Conservation (phyloP, 1,139 yeast genomes). For the Meyerozyma elateridarum region DNA sequence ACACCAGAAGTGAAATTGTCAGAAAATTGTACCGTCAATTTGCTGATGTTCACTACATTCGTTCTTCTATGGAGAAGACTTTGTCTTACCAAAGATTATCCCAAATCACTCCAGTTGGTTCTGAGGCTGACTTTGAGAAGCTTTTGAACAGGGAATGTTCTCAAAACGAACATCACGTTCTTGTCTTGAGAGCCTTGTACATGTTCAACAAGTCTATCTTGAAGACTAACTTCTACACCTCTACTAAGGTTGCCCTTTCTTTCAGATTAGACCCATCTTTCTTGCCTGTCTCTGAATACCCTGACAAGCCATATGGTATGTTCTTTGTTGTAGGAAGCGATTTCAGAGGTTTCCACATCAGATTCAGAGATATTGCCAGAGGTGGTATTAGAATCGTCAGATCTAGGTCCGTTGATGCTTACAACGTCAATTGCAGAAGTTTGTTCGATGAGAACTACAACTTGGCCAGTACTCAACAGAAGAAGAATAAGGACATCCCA, state of each 20-base stretch:
- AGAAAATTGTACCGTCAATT: constrained; percentile 86
- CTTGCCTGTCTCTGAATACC: constrained; percentile 81
- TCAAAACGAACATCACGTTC: constrained; percentile 74
- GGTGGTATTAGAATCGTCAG: constrained; percentile 97
- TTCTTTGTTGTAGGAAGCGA: constrained; percentile 95
- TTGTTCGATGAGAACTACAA: constrained; percentile 95
- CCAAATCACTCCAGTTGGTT: constrained; percentile 68
- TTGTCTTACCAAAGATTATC: constrained; percentile 84
- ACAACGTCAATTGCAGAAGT: constrained; percentile 78
- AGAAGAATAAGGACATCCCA: constrained; percentile 96
- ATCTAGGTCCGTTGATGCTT: constrained; percentile 81
- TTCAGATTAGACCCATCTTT: constrained; percentile 86
- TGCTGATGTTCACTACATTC: constrained; percentile 85
- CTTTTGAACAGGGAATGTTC: constrained; percentile 67
- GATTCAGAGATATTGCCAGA: constrained; percentile 96
- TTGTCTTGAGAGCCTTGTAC: constrained; percentile 78
- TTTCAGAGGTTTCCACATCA: constrained; percentile 94
- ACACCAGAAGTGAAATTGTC: constrained; percentile 65
- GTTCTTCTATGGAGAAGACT: constrained; percentile 71
- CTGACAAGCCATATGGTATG: constrained; percentile 91
- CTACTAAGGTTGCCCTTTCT: constrained; percentile 92
- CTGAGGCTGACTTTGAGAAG: constrained; percentile 69
- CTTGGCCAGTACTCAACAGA: constrained; percentile 93
- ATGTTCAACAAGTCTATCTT: constrained; percentile 81
- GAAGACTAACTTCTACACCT: constrained; percentile 90